These are phyloP conservation scores for Boletus rex-veris DNA, from an alignment of 768 basidiomycete species.

Conservation along the genomic window DNA sequence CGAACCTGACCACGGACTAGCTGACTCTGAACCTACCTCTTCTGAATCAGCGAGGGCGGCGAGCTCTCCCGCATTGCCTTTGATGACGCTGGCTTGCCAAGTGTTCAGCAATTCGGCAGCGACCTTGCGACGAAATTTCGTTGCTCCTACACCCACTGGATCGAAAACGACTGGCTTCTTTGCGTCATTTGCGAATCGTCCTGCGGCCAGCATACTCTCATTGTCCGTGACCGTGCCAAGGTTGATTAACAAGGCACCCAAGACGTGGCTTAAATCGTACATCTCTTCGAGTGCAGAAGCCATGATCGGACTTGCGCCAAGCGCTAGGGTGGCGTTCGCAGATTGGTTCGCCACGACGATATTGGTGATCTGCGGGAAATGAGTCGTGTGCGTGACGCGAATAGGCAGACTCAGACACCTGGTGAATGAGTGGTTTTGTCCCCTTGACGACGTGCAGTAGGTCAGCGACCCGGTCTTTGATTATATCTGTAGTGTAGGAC, in stretches of 20 bases:
- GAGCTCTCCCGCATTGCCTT: constrained; percentile 91
- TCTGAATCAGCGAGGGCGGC: constrained; percentile 69
- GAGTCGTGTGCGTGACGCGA: not conserved
- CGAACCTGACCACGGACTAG: not conserved
- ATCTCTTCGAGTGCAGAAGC: constrained; percentile 81
- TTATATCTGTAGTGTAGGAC: constrained; percentile 28
- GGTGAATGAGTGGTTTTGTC: constrained; percentile 73
- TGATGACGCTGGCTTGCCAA: constrained; percentile 90
- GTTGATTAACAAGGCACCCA: constrained; percentile 75
- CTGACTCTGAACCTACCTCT: constrained; percentile 48
- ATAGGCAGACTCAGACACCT: constrained; percentile 39
- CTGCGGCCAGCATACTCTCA: constrained; percentile 74
- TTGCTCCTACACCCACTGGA: constrained; percentile 90
- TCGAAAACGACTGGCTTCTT: constrained; percentile 83
- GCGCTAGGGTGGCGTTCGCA: constrained; percentile 83
- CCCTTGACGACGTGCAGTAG: constrained; percentile 52
- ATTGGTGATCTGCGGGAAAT: constrained; percentile 70
- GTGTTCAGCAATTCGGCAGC: constrained; percentile 59
- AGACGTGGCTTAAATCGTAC: constrained; percentile 65
- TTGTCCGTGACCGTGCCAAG: constrained; percentile 76
- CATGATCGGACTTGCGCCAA: constrained; percentile 94
- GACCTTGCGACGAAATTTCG: constrained; percentile 58
- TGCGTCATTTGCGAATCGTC: constrained; percentile 62
- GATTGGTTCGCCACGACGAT: constrained; percentile 86
- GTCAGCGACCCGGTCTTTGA: constrained; percentile 43